Base-by-base conservation (phyloP, 441 rosid species). In the Croton laevigatus region DNA sequence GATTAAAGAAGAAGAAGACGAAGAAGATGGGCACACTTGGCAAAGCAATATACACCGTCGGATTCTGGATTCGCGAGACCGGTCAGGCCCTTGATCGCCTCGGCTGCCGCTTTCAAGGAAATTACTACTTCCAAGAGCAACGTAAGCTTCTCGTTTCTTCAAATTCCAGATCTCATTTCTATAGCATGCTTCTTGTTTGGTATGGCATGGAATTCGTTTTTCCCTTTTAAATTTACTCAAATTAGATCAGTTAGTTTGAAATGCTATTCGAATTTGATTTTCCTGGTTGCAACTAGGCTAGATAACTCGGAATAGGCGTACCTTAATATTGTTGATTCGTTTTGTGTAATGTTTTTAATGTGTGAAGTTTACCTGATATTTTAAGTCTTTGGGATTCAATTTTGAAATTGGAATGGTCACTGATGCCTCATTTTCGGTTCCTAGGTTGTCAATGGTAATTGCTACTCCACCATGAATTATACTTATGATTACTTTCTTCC, bases 21-120 rank as follows among this genome's bases (percentile, higher is more conserved):
- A 52, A 49, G 71, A 54, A 78, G 73, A 94, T 94, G 98, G 97
- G 94, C 72, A 89, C 94, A 53, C 78, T 94, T 46, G 95, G 97
- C 5, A 77, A 81, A 82, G 97, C 95, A 61, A 76, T 90, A 55
- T 90, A 90, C 90, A 80, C 89, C 68, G 89, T 91, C 44, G 97
- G 97, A 45, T 90, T 94, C 78, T 94, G 97, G 97, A 86, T 94
- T 84, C 92, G 98, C 63, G 97, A 90, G 83, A 88, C 92, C 8
- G 99, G 98, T 32, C 96, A 95, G 58, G 98, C 99, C 45, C 83
- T 92, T 59, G 94, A 92, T 86, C 97, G 91, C 62, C 96, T 94
- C 59, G 97, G 98, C 59, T 88, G 89, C 81, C 97, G 94, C 75
- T 93, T 90, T 76, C 97, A 90, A 80, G 96, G 98, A 82, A 89